phyloP scores from a whole-genome alignment of 345 rosid species.

The Linum tenue region DNA sequence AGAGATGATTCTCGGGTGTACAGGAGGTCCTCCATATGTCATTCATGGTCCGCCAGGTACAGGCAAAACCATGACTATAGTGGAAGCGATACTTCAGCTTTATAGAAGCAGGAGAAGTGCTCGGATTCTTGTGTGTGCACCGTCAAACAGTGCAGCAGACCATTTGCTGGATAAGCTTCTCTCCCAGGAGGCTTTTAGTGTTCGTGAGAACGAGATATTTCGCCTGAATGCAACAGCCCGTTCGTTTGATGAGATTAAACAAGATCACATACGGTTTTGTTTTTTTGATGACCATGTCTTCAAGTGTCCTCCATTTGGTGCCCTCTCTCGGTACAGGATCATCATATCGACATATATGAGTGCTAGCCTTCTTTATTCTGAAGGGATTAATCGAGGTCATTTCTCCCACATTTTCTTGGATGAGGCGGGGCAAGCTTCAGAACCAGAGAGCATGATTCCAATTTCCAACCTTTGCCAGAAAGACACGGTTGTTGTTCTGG shows the following conservation, averaged over 20 bases:
- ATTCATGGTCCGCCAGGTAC: constrained; percentile 8
- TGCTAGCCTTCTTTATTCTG: constrained; percentile 66
- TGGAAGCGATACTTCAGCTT: constrained; percentile 7
- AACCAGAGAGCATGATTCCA: constrained; percentile 86
- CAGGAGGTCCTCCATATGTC: constrained; percentile 9
- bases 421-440: constrained; percentile 97
- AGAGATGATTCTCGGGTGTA: constrained; percentile 8
- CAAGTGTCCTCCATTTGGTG: constrained; percentile 7
- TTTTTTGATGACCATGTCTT: constrained; percentile 6
- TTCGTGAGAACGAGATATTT: constrained; percentile 2
- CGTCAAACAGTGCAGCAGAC: constrained; percentile 10
- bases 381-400: constrained; percentile 60
- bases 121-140: constrained; percentile 7
- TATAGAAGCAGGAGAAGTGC: not conserved
- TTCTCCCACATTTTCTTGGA: constrained; percentile 91
- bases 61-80: constrained; percentile 7
- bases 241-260: constrained; percentile 1
- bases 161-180: constrained; percentile 5
- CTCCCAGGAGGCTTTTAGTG: not conserved
- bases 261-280: constrained; percentile 6
- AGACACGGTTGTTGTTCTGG: constrained; percentile 80
- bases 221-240: constrained; percentile 8
- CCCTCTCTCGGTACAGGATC: not conserved
- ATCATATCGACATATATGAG: constrained; percentile 77
- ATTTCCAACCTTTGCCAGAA: constrained; percentile 45